A percentile compares a stretch with the other conserved stretches of the same genome.
Conservation (phyloP, 129 eudicot species). For the Deinandra increscens region DNA sequence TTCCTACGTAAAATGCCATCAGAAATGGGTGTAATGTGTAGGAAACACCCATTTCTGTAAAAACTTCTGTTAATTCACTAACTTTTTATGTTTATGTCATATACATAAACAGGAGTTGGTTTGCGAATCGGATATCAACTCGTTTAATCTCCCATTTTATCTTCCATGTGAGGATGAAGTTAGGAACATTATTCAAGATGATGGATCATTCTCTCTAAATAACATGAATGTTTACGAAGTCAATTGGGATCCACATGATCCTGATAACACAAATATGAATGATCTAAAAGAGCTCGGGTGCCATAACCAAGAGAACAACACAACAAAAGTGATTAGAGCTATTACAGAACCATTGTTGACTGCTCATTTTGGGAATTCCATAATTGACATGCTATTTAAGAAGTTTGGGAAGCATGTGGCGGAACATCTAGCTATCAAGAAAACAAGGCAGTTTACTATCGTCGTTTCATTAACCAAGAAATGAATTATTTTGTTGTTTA, state of each 20-base stretch:
- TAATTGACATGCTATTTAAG: background rate
- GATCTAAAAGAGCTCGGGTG: background rate
- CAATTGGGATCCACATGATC: conserved; percentile 3
- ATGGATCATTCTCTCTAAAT: background rate
- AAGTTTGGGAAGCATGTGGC: background rate
- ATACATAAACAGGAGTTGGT: background rate
- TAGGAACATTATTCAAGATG: background rate
- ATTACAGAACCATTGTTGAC: conserved; percentile 6
- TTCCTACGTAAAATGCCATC: too few relatives aligned
- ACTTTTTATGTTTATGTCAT: too few relatives aligned
- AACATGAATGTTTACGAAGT: conserved; percentile 1
- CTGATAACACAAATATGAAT: background rate
- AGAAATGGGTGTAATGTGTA: too few relatives aligned
- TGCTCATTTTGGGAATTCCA: background rate
- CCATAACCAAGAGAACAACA: background rate
- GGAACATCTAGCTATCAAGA: background rate
- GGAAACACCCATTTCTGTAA: too few relatives aligned
- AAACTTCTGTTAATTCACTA: too few relatives aligned
- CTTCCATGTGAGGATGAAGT: conserved; percentile 1
- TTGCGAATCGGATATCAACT: conserved; percentile 7
- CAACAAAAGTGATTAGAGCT: conserved; percentile 1
- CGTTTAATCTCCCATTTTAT: conserved; percentile 1
- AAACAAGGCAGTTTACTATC: background rate
- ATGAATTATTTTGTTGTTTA: background rate
- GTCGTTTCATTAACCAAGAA: conserved; percentile 9